Evolutionary conservation across 2,329 filamentous ascomycete species (phyloP).

Genomic region (Exophiala aquamarina): DNA sequence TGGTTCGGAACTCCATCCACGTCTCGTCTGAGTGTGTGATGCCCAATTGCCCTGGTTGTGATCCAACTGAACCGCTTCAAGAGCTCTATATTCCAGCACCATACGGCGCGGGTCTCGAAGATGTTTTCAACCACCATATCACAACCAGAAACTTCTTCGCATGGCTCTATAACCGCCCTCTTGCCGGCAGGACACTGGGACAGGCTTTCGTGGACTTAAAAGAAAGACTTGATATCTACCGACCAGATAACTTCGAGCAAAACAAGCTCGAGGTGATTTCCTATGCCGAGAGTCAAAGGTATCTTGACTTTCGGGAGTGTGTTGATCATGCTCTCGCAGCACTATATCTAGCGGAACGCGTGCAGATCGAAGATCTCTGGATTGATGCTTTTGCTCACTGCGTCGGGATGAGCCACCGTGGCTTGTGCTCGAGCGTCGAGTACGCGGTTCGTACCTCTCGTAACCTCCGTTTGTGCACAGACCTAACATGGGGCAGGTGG

Average conservation of each 20-base stretch:
- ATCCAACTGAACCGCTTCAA: slow-evolving; percentile 15
- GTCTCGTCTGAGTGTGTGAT: slow-evolving; percentile 19
- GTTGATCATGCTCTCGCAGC: slow-evolving; percentile 68
- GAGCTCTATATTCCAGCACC: slow-evolving; percentile 30
- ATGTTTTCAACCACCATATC: slow-evolving; percentile 27
- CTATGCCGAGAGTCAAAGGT: slow-evolving; percentile 70
- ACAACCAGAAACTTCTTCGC: slow-evolving; percentile 31
- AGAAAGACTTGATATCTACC: slow-evolving; percentile 63
- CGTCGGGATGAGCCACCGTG: slow-evolving; percentile 62
- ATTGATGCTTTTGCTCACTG: slow-evolving; percentile 74
- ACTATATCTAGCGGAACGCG: slow-evolving; percentile 67
- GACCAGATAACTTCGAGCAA: slow-evolving; percentile 50
- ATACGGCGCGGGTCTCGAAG: slow-evolving; percentile 18
- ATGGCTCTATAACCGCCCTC: slow-evolving; percentile 27
- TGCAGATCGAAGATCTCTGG: slow-evolving; percentile 65
- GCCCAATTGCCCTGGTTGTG: slow-evolving; percentile 25
- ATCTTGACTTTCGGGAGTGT: slow-evolving; percentile 64
- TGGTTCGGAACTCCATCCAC: slow-evolving; percentile 23
- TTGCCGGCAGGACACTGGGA: slow-evolving; percentile 54
- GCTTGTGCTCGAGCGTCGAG: slow-evolving; percentile 23
- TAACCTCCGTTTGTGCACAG: neutral
- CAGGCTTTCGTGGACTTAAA: slow-evolving; percentile 64
- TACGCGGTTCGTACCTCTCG: slow-evolving; percentile 21
- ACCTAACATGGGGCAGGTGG: slow-evolving; percentile 30
- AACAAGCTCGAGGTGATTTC: slow-evolving; percentile 62